Evolutionary conservation across 2,329 filamentous ascomycete species (phyloP), one percentile per base, ranked within the genome.

Genomic region (Polytolypa hystricis): DNA sequence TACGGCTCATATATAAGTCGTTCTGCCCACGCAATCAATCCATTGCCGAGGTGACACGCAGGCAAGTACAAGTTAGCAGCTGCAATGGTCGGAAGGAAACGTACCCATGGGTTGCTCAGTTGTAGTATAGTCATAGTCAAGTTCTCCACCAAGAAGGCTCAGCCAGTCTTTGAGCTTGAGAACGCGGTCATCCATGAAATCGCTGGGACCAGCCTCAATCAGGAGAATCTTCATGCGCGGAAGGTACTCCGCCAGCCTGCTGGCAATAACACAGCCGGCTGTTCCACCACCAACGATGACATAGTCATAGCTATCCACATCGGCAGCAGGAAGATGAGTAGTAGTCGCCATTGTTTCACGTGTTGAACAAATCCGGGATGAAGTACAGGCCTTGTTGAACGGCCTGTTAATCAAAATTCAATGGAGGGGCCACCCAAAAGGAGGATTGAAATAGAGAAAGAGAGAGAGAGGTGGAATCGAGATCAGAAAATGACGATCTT

Each of bases 111-210:
- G 85, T 67, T 94, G 86, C 64, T 93, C 84, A 32, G 79, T 84
- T 21, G 85, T 93, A 52, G 75, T 75, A 62, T 93, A 93, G 62
- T 93, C 85, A 61, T 89, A 93, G 65, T 94, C 86, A 42, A 93
- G 73, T 54, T 93, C 78, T 53, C 84, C 84, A 45, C 86, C 86
- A 18, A 94, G 75, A 34, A 94, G 69, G 46, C 72, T 77, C 45
- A 93, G 69, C 86, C 86, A 93, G 62, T 93, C 79, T 54, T 85
- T 85, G 48, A 93, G 72, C 50, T 89, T 78, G 34, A 93, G 72
- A 30, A 93, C 86, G 39, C 84, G 77, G 60, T 91, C 81, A 60
- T 93, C 82, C 68, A 82, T 82, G 62, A 79, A 91, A 61, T 93
- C 86, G 56, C 82, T 89, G 38, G 86, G 86, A 30, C 86, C 86